Evolutionary conservation across 495 filamentous ascomycete species (phyloP), one percentile per base, ranked within the genome.

Genomic region (Trichoderma gamsii): DNA sequence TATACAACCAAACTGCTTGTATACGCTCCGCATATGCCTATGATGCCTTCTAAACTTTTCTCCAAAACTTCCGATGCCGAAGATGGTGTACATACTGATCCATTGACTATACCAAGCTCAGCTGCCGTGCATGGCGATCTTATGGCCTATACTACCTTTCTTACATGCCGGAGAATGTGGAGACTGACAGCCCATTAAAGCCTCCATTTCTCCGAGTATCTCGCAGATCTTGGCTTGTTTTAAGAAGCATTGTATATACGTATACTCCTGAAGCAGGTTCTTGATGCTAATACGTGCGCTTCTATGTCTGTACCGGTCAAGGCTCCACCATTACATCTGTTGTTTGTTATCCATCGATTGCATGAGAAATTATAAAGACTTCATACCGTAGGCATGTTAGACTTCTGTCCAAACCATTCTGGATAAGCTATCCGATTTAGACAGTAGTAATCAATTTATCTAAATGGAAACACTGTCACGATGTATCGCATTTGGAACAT

Each of bases 401-500:
- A 12, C 51, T 23, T 27, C 21, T 59, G 6, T 21, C 21, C 21
- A 12, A 59, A 25, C 1, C 23, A 59, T 59, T 7, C 21, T 27
- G n/a, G 6, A 25, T 12, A 21, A 3, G 18, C 2, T 4, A 27
- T 12, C 23, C n/a, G 11, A 25, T 2, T 12, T 11, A 21, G n/a
- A 12, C 15, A 59, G n/a, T 25, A 5, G 21, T 21, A 59, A 27
- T 29, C 8, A 18, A 12, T 5, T 15, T 12, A 49, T 15, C 13
- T n/a, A n/a, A 3, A 49, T n/a, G 44, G 44, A n/a, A 59, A 21
- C 1, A 18, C 16, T 12, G 7, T 23, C 16, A 61, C 38, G 23
- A 67, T 67, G 66, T 67, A 67, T 67, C 66, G 66, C 9, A 67
- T 67, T 59, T 67, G 66, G 66, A 67, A 67, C 49, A 67, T 67